Conservation (phyloP, 208 protist genomes). For the Vickermania ingenoplastis region DNA sequence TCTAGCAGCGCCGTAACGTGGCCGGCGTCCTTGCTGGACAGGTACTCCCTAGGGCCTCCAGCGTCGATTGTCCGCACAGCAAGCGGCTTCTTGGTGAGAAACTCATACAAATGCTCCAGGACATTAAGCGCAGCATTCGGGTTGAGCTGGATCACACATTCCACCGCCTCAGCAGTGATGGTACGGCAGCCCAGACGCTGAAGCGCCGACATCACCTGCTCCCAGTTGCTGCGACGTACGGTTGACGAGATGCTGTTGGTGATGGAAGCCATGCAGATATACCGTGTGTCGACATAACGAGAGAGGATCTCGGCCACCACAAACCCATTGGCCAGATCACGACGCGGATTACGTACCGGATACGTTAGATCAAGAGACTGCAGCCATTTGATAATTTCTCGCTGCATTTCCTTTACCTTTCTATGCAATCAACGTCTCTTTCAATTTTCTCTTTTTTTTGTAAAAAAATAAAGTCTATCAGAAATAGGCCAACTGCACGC, state of each 20-base stretch:
- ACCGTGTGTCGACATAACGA: slow-evolving; percentile 48
- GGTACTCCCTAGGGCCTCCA: not conserved
- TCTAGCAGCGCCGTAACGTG: slow-evolving; percentile 6
- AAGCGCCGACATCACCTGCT: slow-evolving; percentile 40
- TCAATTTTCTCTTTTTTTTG: not conserved
- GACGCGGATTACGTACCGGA: slow-evolving; percentile 82
- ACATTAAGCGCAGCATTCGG: slow-evolving; percentile 42
- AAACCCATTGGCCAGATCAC: slow-evolving; percentile 94
- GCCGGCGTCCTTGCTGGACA: not conserved
- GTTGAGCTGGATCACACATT: slow-evolving; percentile 44
- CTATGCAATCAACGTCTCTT: not conserved
- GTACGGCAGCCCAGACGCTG: slow-evolving; percentile 31
- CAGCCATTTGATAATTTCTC: slow-evolving; percentile 94
- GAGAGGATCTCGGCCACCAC: slow-evolving; percentile 90
- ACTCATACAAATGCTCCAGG: slow-evolving; percentile 72
- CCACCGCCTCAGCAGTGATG: slow-evolving; percentile 36
- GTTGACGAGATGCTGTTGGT: slow-evolving; percentile 64
- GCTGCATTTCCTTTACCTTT: slow-evolving; percentile 37
- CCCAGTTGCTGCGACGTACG: slow-evolving; percentile 88
- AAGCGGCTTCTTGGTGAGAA: slow-evolving; percentile 46
- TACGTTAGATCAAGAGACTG: slow-evolving; percentile 90
- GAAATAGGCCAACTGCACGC: slow-evolving; percentile 5
- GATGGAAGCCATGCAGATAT: slow-evolving; percentile 66
- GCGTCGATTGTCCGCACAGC: slow-evolving; percentile 18
- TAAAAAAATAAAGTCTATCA: not conserved